Percentiles rank a stretch among this genome's conserved stretches.
Evolutionary conservation across 768 basidiomycete genomes (phyloP).

Genomic region (Tephrocybe sp.): DNA sequence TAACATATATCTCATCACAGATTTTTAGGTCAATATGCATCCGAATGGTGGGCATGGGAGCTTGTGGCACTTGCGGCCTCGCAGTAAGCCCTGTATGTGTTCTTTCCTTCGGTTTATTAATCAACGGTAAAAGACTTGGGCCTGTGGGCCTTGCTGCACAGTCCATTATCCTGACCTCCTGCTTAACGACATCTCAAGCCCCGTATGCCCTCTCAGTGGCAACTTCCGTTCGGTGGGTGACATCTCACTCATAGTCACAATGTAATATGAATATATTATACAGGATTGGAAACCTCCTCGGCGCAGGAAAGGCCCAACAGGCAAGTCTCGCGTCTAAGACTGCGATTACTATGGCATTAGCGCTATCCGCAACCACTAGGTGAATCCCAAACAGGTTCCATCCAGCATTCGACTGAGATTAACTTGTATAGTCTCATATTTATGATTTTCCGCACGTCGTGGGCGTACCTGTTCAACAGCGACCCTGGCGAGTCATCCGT

Average conservation of each 20-base stretch:
- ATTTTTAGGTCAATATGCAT: conserved; percentile 63
- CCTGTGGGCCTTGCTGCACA: conserved; percentile 83
- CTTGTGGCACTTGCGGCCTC: conserved; percentile 60
- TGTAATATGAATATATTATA: not conserved
- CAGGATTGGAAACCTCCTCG: conserved; percentile 17
- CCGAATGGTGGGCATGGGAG: conserved; percentile 99
- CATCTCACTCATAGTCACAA: not conserved
- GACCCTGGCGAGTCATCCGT: conserved; percentile 44
- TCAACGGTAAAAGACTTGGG: conserved; percentile 57
- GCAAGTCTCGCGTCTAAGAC: conserved; percentile 37
- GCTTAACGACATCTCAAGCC: conserved; percentile 74
- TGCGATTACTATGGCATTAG: conserved; percentile 62
- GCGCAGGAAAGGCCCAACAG: conserved; percentile 10
- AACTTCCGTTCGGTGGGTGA: conserved; percentile 71
- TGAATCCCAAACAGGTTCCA: conserved; percentile 21
- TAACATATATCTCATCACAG: not conserved
- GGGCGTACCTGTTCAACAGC: conserved; percentile 73
- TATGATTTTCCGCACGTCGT: conserved; percentile 57
- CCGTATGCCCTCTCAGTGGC: conserved; percentile 82
- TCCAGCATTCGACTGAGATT: not conserved
- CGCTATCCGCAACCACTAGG: conserved; percentile 63
- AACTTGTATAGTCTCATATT: conserved; percentile 1
- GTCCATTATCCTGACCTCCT: conserved; percentile 75
- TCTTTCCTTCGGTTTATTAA: not conserved
- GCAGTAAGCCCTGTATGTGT: conserved; percentile 30